Evolutionary conservation across 2,329 filamentous ascomycete species (phyloP).

Genomic region (Botryotinia narcissicola): DNA sequence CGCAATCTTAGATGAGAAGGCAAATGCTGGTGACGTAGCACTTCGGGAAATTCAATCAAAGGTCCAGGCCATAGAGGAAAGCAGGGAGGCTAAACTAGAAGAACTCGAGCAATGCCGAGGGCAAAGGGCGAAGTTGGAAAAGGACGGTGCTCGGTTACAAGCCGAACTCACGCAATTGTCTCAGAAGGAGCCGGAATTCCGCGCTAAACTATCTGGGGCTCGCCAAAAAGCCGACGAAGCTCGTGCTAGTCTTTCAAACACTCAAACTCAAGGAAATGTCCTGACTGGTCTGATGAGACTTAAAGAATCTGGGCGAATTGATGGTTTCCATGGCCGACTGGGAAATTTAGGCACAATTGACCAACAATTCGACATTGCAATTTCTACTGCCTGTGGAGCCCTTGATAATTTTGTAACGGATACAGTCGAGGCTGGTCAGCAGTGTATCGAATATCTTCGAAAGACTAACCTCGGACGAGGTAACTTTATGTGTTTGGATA

Average conservation of each 20-base stretch:
- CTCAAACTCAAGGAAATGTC: constrained; percentile 90
- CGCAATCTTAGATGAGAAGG: constrained; percentile 84
- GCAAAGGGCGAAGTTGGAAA: constrained; percentile 69
- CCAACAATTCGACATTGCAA: constrained; percentile 92
- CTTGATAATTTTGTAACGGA: constrained; percentile 97
- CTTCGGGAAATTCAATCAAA: constrained; percentile 81
- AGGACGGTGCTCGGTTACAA: constrained; percentile 70
- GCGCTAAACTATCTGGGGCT: constrained; percentile 80
- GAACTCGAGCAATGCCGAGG: constrained; percentile 75
- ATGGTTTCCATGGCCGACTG: constrained; percentile 92
- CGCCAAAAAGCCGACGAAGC: constrained; percentile 96
- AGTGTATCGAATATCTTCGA: constrained; percentile 94
- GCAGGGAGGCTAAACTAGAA: constrained; percentile 65
- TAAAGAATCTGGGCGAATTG: constrained; percentile 92
- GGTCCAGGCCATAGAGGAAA: constrained; percentile 68
- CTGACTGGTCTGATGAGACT: constrained; percentile 88
- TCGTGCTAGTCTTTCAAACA: constrained; percentile 81
- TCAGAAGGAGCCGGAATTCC: constrained; percentile 76
- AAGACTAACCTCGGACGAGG: constrained; percentile 97
- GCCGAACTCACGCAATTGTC: constrained; percentile 70
- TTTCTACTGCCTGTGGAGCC: constrained; percentile 89
- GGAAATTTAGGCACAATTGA: constrained; percentile 95
- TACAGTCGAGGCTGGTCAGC: constrained; percentile 91
- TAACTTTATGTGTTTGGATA: constrained; percentile 95
- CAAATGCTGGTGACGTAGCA: constrained; percentile 80